Evolutionary conservation across 2,329 filamentous ascomycete genomes (phyloP).

Genomic region (Fusarium austroafricanum): DNA sequence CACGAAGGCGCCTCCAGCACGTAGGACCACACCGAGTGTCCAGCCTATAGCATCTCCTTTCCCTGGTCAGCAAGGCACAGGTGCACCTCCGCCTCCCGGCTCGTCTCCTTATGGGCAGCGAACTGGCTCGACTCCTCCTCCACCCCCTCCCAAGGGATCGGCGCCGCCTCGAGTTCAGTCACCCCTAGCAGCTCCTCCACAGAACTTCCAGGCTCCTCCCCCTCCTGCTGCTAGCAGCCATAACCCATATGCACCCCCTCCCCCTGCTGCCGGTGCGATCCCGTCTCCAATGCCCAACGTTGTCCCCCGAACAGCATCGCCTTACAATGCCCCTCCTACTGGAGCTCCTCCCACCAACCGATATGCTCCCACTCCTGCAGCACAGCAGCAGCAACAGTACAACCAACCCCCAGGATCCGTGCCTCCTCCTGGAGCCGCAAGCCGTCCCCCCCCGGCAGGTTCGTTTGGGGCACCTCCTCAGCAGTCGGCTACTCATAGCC

Average conservation of each 20-base stretch:
- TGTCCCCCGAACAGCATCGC: slow-evolving; percentile 80
- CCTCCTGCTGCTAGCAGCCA: slow-evolving; percentile 73
- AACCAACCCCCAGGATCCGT: slow-evolving; percentile 56
- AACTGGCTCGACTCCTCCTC: slow-evolving; percentile 76
- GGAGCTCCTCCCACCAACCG: slow-evolving; percentile 76
- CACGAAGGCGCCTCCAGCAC: slow-evolving; percentile 72
- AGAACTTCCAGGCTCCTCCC: slow-evolving; percentile 56
- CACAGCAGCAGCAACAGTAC: slow-evolving; percentile 60
- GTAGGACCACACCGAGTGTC: slow-evolving; percentile 78
- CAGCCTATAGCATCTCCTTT: slow-evolving; percentile 81
- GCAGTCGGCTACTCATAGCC: slow-evolving; percentile 60
- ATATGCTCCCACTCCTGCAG: slow-evolving; percentile 76
- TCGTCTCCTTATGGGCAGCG: slow-evolving; percentile 68
- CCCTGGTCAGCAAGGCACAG: slow-evolving; percentile 68
- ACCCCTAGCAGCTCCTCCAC: slow-evolving; percentile 70
- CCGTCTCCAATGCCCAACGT: slow-evolving; percentile 66
- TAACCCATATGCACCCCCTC: slow-evolving; percentile 62
- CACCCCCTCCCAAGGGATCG: slow-evolving; percentile 85
- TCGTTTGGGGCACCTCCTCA: slow-evolving; percentile 60
- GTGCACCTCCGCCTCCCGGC: slow-evolving; percentile 65
- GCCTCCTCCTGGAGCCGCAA: slow-evolving; percentile 56
- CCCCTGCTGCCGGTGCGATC: slow-evolving; percentile 72
- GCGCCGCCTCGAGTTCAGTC: slow-evolving; percentile 78
- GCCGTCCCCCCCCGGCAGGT: slow-evolving; percentile 60
- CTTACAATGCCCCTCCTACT: slow-evolving; percentile 84